These are phyloP conservation scores for Cucumis melo DNA, from an alignment of 306 rosid species.

Conservation along the genomic window DNA sequence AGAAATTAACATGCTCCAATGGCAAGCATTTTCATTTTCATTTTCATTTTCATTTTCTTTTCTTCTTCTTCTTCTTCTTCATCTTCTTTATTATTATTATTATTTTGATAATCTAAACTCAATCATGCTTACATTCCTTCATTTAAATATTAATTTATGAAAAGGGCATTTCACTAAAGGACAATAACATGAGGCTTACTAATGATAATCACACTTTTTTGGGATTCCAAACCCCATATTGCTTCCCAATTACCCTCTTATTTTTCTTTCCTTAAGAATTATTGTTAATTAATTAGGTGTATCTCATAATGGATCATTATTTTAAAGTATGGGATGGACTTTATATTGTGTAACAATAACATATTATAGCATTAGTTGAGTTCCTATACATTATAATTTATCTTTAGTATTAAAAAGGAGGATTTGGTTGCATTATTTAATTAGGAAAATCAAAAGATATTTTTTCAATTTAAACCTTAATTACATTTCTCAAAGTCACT, in stretches of 20 bases:
- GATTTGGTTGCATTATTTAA: not conserved
- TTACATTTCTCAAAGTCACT: no score
- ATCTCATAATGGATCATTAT: not conserved
- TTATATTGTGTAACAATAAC: not conserved
- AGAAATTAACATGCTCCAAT: not conserved
- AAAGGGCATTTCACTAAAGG: not conserved
- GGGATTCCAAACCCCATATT: not conserved
- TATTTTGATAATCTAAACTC: not conserved
- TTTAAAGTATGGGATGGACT: not conserved
- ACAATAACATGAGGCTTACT: not conserved
- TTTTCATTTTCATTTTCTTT: not conserved
- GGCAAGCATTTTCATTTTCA: not conserved
- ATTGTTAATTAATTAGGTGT: not conserved
- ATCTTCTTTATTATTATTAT: no score
- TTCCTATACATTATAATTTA: not conserved
- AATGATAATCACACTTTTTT: not conserved
- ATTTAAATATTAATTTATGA: not conserved
- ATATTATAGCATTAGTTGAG: not conserved
- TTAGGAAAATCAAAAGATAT: not conserved
- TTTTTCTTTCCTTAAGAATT: not conserved
- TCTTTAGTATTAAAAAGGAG: not conserved
- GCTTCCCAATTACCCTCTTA: not conserved
- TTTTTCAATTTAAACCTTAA: no score
- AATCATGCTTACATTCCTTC: constrained; percentile 3
- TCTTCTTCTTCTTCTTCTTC: no score